phyloP scores from a whole-genome alignment of 2,329 filamentous ascomycete species.

The Fusarium proliferatum region DNA sequence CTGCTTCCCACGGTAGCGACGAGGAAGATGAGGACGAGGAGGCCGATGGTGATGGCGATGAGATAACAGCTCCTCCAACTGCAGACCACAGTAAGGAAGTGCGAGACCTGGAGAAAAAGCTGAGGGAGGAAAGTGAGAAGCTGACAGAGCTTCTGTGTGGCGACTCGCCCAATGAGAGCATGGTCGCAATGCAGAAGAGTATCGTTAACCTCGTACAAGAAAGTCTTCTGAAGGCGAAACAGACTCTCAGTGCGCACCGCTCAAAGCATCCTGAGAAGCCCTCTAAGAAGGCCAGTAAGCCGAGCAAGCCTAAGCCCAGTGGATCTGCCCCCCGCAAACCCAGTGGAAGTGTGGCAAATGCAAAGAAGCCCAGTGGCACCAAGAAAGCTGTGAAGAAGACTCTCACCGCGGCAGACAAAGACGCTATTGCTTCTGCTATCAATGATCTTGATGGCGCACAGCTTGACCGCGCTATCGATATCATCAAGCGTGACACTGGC shows the following conservation, averaged over 20 bases:
- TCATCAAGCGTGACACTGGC: conserved; percentile 88
- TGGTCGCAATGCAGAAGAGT: conserved; percentile 67
- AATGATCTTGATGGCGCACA: conserved; percentile 82
- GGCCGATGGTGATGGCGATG: conserved; percentile 64
- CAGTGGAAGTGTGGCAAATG: conserved; percentile 46
- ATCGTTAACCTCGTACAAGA: conserved; percentile 75
- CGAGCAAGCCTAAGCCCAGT: conserved; percentile 64
- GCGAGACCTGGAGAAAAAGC: conserved; percentile 62
- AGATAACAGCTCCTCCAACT: conserved; percentile 54
- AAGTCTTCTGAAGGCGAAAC: conserved; percentile 79
- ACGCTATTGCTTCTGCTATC: conserved; percentile 88
- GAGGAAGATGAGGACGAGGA: conserved; percentile 72
- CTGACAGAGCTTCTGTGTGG: conserved; percentile 65
- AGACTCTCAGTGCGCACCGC: conserved; percentile 64
- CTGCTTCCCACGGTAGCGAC: conserved; percentile 77
- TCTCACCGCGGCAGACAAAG: conserved; percentile 85
- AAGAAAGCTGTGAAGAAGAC: conserved; percentile 63
- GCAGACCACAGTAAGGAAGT: conserved; percentile 57
- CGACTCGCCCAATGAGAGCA: conserved; percentile 61
- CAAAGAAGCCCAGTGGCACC: conserved; percentile 52
- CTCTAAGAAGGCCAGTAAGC: conserved; percentile 64
- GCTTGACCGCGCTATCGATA: conserved; percentile 83
- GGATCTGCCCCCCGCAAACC: conserved; percentile 57
- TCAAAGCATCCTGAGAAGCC: conserved; percentile 67
- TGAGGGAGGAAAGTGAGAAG: conserved; percentile 68